phyloP scores from a whole-genome alignment of 2,329 filamentous ascomycete genomes.

The Tolypocladium tundrense region DNA sequence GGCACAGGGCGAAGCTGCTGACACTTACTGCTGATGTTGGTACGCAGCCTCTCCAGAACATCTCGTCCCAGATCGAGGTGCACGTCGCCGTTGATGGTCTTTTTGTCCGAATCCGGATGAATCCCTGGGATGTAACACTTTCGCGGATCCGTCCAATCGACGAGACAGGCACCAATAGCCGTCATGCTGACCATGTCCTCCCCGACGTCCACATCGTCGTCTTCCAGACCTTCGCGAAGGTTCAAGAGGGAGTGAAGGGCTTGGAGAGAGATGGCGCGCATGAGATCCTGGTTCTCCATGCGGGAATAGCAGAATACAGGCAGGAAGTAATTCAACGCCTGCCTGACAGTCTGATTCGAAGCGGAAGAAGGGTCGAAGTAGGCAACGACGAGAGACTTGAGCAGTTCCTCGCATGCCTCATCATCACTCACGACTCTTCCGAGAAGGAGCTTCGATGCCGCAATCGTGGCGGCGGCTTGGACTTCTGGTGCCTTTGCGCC shows the following conservation, averaged over 20 bases:
- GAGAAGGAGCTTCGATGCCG: conserved; percentile 78
- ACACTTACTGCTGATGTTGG: conserved; percentile 55
- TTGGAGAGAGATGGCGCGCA: conserved; percentile 64
- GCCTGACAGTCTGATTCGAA: conserved; percentile 70
- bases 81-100: conserved; percentile 61
- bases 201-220: conserved; percentile 63
- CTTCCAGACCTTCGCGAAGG: conserved; percentile 61
- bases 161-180: conserved; percentile 69
- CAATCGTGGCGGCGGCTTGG: conserved; percentile 70
- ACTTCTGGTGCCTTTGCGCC: conserved; percentile 61
- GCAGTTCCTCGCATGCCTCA: conserved; percentile 59
- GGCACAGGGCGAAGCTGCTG: background rate
- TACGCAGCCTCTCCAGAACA: conserved; percentile 64
- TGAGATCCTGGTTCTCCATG: conserved; percentile 69
- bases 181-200: conserved; percentile 72
- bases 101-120: conserved; percentile 47
- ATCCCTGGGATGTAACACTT: conserved; percentile 52
- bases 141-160: conserved; percentile 92
- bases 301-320: conserved; percentile 89
- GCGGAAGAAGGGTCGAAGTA: conserved; percentile 84
- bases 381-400: conserved; percentile 72
- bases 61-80: conserved; percentile 71
- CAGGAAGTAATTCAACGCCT: conserved; percentile 86
- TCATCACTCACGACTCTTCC: conserved; percentile 65
- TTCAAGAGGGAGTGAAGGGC: conserved; percentile 67